These are phyloP conservation scores for Remersonia thermophila DNA, from an alignment of 2,329 filamentous ascomycete genomes.

Conservation along the genomic window DNA sequence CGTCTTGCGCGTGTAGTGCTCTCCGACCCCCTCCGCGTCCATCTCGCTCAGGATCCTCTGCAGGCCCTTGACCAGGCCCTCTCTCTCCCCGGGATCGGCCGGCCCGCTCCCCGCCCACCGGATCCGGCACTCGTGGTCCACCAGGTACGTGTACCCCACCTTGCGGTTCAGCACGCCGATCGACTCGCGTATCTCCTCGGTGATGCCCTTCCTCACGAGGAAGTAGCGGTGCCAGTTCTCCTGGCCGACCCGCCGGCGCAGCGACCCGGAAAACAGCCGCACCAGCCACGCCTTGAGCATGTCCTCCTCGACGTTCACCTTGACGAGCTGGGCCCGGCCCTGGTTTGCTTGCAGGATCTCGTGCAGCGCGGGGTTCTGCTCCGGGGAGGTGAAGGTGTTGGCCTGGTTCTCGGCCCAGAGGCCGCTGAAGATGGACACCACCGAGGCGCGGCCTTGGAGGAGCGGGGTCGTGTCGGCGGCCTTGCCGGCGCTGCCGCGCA, in stretches of 20 bases:
- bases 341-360: conserved; percentile 38
- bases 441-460: conserved; percentile 58
- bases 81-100: conserved; percentile 52
- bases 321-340: conserved; percentile 59
- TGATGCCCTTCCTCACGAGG: conserved; percentile 44
- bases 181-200: conserved; percentile 48
- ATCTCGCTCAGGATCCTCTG: conserved; percentile 50
- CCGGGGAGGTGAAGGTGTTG: conserved; percentile 53
- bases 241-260: conserved; percentile 38
- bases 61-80: conserved; percentile 53
- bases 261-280: conserved; percentile 40
- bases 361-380: conserved; percentile 58
- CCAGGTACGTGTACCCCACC: conserved; percentile 85
- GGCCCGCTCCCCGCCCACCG: conserved; percentile 82
- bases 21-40: conserved; percentile 22
- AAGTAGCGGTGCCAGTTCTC: conserved; percentile 50
- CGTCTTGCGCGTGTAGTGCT: conserved; percentile 8
- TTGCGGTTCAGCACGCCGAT: conserved; percentile 73
- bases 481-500: conserved; percentile 35
- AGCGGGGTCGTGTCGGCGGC: conserved; percentile 60
- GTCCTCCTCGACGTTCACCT: conserved; percentile 83
- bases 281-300: conserved; percentile 49
- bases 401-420: conserved; percentile 78
- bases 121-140: conserved; percentile 79
- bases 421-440: conserved; percentile 73